Evolutionary conservation across 2,329 filamentous ascomycete genomes (phyloP).

Genomic region (Aspergillus flavus): DNA sequence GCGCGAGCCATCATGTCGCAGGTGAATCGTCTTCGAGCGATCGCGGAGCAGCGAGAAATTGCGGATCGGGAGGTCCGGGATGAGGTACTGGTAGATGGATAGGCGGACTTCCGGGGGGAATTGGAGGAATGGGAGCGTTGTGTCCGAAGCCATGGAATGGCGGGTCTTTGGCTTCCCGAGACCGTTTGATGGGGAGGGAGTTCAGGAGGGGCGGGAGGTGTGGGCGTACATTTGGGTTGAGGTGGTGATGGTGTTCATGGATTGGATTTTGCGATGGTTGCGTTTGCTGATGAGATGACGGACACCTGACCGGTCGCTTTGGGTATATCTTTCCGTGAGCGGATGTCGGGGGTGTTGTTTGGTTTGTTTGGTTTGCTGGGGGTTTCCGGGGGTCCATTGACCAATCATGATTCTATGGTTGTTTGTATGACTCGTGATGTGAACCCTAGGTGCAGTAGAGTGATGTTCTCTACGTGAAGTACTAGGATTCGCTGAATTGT

Average conservation of each 20-base stretch:
- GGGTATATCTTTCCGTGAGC: neutral
- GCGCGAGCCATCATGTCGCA: slow-evolving; percentile 3
- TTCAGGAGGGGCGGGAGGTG: neutral
- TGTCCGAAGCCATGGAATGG: slow-evolving; percentile 4
- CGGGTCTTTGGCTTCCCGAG: neutral
- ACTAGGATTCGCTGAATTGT: no score
- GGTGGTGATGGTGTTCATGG: neutral
- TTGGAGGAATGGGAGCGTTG: slow-evolving; percentile 5
- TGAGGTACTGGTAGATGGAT: slow-evolving; percentile 7
- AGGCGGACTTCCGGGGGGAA: slow-evolving; percentile 12
- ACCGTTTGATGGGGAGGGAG: neutral
- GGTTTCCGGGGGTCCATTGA: neutral
- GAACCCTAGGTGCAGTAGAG: neutral
- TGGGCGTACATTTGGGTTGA: neutral
- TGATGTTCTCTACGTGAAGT: no score
- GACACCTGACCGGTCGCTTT: neutral
- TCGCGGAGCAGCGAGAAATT: slow-evolving; percentile 11
- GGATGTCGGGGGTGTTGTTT: neutral
- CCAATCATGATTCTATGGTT: neutral
- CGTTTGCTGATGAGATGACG: neutral
- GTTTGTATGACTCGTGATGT: neutral
- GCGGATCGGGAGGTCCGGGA: slow-evolving; percentile 9
- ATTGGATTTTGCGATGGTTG: neutral
- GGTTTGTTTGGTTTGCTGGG: neutral
- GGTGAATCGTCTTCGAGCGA: slow-evolving; percentile 1